These are phyloP conservation scores for Dipteronia dyeriana DNA, from an alignment of 345 rosid species.

Conservation along the genomic window DNA sequence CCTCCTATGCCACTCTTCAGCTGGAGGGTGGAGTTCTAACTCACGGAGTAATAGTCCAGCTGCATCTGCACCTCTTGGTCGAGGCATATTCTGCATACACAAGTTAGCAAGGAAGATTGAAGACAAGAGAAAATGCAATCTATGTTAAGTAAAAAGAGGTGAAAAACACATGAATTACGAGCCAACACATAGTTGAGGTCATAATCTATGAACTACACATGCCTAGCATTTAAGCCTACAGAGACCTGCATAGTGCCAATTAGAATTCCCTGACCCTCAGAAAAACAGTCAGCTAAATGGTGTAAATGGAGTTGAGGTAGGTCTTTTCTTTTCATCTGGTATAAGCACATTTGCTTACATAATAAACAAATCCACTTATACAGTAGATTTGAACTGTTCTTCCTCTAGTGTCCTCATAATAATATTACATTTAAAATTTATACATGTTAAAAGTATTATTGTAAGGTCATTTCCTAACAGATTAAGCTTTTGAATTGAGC, in stretches of 20 bases:
- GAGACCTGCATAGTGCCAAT: background rate
- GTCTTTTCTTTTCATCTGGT: background rate
- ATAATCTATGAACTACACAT: no score
- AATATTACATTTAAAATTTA: background rate
- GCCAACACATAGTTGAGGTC: background rate
- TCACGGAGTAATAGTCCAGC: slow-evolving; percentile 96
- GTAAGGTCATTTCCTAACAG: background rate
- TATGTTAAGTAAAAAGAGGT: background rate
- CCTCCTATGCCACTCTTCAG: slow-evolving; percentile 99
- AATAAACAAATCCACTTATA: background rate
- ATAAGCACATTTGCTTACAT: background rate
- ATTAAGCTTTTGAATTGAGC: background rate
- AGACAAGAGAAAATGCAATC: background rate
- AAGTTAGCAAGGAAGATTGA: slow-evolving; percentile 16
- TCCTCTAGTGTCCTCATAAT: background rate
- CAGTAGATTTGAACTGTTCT: background rate
- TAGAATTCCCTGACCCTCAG: background rate
- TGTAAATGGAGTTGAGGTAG: background rate
- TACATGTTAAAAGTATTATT: background rate
- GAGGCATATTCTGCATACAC: slow-evolving; percentile 86
- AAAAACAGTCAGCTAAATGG: background rate
- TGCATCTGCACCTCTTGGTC: slow-evolving; percentile 99
- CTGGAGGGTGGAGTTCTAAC: slow-evolving; percentile 95
- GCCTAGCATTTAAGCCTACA: background rate
- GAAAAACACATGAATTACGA: background rate